phyloP scores from a whole-genome alignment of 2,329 filamentous ascomycete genomes.

The Beauveria caledonica region DNA sequence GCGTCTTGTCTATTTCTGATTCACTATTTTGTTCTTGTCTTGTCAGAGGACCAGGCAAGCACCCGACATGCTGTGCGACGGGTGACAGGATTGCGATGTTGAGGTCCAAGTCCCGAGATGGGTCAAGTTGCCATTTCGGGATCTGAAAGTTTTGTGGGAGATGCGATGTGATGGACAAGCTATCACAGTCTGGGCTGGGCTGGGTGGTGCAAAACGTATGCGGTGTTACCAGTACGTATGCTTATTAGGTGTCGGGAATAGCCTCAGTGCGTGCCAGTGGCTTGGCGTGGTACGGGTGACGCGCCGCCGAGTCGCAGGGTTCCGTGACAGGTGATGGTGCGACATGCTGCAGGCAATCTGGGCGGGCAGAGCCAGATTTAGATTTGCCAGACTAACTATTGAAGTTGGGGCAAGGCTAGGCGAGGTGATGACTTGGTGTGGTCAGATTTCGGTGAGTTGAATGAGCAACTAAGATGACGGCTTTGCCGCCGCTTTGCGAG shows the following conservation, averaged over 20 bases:
- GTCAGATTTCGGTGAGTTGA: slow-evolving; percentile 1
- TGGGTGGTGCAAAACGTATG: not conserved
- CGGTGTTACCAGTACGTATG: not conserved
- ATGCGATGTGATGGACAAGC: not conserved
- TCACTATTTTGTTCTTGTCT: too few relatives aligned
- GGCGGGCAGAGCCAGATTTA: not conserved
- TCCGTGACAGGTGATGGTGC: not conserved
- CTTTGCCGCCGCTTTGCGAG: not conserved
- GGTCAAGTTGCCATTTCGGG: not conserved
- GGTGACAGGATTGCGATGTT: not conserved
- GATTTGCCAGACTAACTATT: not conserved
- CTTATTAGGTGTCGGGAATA: not conserved
- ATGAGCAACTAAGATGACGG: not conserved
- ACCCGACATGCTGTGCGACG: not conserved
- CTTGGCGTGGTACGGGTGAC: not conserved
- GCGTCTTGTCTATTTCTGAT: too few relatives aligned
- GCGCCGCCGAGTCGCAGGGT: not conserved
- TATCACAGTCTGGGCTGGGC: not conserved
- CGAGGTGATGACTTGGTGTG: not conserved
- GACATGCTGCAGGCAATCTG: not conserved
- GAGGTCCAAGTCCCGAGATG: not conserved
- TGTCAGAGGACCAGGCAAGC: not conserved
- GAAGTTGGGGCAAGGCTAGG: not conserved
- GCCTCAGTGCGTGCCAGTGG: not conserved
- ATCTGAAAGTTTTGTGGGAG: not conserved